Percentiles rank a stretch among this genome's conserved stretches.
These are phyloP conservation scores for Naganishia onofrii DNA, from an alignment of 768 basidiomycete species.

Conservation along the genomic window DNA sequence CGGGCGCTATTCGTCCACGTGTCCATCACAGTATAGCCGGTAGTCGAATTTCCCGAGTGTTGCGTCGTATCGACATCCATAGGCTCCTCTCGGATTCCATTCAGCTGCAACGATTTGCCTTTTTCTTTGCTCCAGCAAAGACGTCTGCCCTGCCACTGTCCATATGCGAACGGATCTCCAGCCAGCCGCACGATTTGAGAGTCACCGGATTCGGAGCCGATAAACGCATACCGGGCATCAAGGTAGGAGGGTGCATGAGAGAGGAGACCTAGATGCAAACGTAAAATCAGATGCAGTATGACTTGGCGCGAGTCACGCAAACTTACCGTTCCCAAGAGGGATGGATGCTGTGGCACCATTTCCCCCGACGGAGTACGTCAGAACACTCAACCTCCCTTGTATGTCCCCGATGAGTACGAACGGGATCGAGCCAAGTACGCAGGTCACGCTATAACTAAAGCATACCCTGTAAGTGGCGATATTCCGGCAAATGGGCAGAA, in stretches of 20 bases:
- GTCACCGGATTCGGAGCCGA: constrained; percentile 46
- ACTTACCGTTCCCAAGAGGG: constrained; percentile 43
- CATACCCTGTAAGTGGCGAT: constrained; percentile 28
- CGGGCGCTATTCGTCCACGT: constrained; percentile 48
- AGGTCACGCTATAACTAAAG: constrained; percentile 19
- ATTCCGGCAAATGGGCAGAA: no score
- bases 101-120: constrained; percentile 38
- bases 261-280: constrained; percentile 39
- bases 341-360: not conserved
- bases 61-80: constrained; percentile 6
- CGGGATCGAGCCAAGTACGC: constrained; percentile 1
- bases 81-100: constrained; percentile 30
- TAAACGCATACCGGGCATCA: constrained; percentile 39
- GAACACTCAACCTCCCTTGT: constrained; percentile 35
- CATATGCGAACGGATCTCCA: not conserved
- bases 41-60: constrained; percentile 18
- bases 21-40: constrained; percentile 36
- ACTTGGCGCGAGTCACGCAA: not conserved
- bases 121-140: constrained; percentile 30
- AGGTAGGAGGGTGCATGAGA: constrained; percentile 44
- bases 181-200: constrained; percentile 37
- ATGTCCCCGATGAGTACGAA: constrained; percentile 45
- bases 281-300: not conserved
- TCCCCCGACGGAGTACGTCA: constrained; percentile 1
- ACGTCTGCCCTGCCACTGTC: not conserved